Conservation (phyloP, 192 early-diverging fungal genomes). For the Spizellomyces sp. region DNA sequence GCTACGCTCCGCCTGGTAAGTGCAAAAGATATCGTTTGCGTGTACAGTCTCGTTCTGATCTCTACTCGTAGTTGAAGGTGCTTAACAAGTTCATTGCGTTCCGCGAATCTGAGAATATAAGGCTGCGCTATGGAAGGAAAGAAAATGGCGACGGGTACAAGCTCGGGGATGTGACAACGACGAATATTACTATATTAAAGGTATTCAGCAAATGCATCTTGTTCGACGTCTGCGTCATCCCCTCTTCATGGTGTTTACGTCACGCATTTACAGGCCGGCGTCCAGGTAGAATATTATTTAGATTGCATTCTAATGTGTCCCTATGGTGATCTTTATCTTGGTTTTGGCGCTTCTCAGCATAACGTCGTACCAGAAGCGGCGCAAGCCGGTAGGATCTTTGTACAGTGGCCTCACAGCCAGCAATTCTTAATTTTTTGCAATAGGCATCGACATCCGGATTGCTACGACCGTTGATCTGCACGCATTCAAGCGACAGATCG, state of each 20-base stretch:
- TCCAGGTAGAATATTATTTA: no score
- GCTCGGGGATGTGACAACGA: conserved; percentile 79
- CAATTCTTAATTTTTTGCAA: no score
- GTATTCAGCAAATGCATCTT: conserved; percentile 16
- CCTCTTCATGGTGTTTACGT: no score
- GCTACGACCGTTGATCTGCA: conserved; percentile 67
- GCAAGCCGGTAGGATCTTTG: conserved; percentile 6
- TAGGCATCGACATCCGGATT: conserved; percentile 71
- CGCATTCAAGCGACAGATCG: conserved; percentile 58
- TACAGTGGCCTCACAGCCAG: no score
- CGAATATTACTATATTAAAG: conserved; percentile 78
- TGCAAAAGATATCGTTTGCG: neutral
- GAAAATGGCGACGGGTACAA: conserved; percentile 54
- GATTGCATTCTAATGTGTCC: no score
- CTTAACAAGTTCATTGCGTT: conserved; percentile 71
- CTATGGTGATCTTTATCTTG: neutral
- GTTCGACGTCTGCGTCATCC: neutral
- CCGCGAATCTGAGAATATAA: conserved; percentile 62
- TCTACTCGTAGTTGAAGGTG: conserved; percentile 34
- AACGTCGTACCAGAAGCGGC: conserved; percentile 81
- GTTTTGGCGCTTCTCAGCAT: conserved; percentile 49
- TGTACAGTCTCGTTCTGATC: no score
- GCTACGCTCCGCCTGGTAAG: conserved; percentile 69
- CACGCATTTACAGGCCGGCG: no score
- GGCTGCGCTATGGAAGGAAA: conserved; percentile 54